These are phyloP conservation scores for Talaromyces sp. DNA, from an alignment of 2,329 filamentous ascomycete genomes.

Conservation along the genomic window DNA sequence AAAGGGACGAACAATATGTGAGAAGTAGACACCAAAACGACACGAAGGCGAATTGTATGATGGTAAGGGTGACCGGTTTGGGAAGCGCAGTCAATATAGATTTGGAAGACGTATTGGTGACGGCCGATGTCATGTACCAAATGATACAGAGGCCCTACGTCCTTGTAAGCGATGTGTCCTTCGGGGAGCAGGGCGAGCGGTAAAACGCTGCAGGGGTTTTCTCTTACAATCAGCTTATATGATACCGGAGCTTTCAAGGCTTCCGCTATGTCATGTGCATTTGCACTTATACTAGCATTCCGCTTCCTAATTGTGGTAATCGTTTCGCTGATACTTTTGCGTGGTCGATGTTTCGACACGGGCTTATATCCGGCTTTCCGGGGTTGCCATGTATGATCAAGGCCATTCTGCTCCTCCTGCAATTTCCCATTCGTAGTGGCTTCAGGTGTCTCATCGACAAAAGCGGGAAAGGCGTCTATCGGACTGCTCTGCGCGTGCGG, in stretches of 20 bases:
- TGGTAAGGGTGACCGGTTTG: constrained; percentile 85
- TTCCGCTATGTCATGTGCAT: constrained; percentile 88
- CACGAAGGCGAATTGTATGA: constrained; percentile 92
- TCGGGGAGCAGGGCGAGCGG: background rate
- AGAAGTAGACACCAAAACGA: constrained; percentile 80
- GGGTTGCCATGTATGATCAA: constrained; percentile 59
- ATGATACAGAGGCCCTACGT: constrained; percentile 73
- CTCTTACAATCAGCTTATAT: constrained; percentile 74
- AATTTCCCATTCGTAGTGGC: constrained; percentile 17
- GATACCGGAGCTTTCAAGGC: constrained; percentile 88
- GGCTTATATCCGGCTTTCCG: constrained; percentile 50
- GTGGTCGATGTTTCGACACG: constrained; percentile 58
- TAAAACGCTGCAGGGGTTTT: background rate
- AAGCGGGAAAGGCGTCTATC: constrained; percentile 44
- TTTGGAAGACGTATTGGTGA: constrained; percentile 97
- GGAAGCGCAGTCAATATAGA: constrained; percentile 89
- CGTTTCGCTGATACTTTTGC: constrained; percentile 89
- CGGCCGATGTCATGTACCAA: constrained; percentile 93
- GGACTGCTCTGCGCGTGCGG: constrained; percentile 34
- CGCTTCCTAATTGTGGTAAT: constrained; percentile 75
- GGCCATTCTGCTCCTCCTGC: constrained; percentile 31
- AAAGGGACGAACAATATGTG: constrained; percentile 69
- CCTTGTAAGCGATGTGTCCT: constrained; percentile 23
- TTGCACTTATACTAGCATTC: constrained; percentile 83
- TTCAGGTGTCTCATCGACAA: constrained; percentile 38